These are phyloP conservation scores for Schwanniomyces vanrijiae DNA, from an alignment of 805 yeast genomes.

Conservation along the genomic window DNA sequence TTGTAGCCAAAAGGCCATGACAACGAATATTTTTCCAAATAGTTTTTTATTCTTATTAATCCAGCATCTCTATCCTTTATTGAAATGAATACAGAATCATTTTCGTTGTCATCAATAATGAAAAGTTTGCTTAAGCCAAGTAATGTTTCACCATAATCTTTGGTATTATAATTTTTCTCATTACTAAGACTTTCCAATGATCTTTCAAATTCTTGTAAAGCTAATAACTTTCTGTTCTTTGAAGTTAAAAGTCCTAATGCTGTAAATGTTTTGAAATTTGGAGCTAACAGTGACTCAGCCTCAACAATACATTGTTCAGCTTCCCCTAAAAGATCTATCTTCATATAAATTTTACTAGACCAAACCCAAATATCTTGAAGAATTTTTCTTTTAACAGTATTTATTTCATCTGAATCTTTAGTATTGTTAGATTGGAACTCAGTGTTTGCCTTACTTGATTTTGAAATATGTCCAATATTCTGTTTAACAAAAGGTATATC, in stretches of 20 bases:
- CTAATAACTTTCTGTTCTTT: constrained; percentile 42
- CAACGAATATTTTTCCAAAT: constrained; percentile 37
- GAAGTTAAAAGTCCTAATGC: constrained; percentile 48
- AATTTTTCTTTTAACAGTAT: constrained; percentile 30
- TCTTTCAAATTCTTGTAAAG: constrained; percentile 65
- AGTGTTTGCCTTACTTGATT: not conserved
- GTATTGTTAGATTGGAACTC: not conserved
- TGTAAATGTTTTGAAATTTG: constrained; percentile 50
- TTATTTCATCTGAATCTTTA: not conserved
- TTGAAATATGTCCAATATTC: constrained; percentile 15
- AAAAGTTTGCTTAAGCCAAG: constrained; percentile 56
- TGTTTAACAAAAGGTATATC: constrained; percentile 18
- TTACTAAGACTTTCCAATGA: constrained; percentile 48
- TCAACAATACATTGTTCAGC: constrained; percentile 73
- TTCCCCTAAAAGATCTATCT: constrained; percentile 54
- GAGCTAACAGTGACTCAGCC: constrained; percentile 52
- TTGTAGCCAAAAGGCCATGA: constrained; percentile 43
- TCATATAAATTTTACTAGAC: constrained; percentile 63
- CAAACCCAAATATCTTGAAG: constrained; percentile 74
- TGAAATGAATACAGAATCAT: constrained; percentile 47
- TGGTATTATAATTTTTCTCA: constrained; percentile 20
- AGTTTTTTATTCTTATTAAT: constrained; percentile 51
- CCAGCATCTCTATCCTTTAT: constrained; percentile 61
- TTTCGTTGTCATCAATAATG: constrained; percentile 37
- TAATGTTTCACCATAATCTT: constrained; percentile 49